Percentiles rank a stretch among this genome's conserved stretches.
These are phyloP conservation scores for Heimioporus punctisporus DNA, from an alignment of 1,284 basidiomycete genomes.

Conservation along the genomic window DNA sequence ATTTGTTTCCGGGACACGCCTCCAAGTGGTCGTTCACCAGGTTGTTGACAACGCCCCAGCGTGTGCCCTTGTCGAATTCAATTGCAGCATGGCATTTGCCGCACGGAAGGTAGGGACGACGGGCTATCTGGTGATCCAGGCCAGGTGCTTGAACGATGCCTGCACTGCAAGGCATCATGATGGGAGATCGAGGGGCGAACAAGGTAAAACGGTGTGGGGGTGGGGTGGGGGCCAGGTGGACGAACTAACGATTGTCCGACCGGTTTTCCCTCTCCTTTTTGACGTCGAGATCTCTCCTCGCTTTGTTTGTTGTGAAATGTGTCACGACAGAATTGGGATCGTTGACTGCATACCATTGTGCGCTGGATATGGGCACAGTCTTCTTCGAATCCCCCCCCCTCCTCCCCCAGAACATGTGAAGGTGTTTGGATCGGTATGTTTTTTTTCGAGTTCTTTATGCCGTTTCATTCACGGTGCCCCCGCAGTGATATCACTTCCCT, in stretches of 20 bases:
- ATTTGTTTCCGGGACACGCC: constrained; percentile 25
- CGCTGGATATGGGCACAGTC: constrained; percentile 20
- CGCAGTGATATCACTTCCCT: constrained; percentile 13
- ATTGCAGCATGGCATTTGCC: constrained; percentile 25
- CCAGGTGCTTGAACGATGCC: constrained; percentile 4
- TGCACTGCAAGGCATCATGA: constrained; percentile 20
- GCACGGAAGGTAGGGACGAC: constrained; percentile 21
- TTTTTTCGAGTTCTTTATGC: constrained; percentile 20
- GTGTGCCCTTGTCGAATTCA: constrained; percentile 25
- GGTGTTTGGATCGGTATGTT: constrained; percentile 22
- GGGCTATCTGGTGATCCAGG: constrained; percentile 13
- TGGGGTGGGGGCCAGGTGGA: not conserved
- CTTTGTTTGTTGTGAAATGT: constrained; percentile 38
- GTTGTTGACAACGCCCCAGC: constrained; percentile 28
- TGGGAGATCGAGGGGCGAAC: constrained; percentile 3
- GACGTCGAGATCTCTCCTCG: constrained; percentile 18
- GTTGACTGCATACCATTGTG: constrained; percentile 26
- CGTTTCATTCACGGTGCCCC: constrained; percentile 25
- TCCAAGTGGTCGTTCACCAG: constrained; percentile 32
- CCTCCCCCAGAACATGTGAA: constrained; percentile 23
- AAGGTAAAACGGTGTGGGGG: constrained; percentile 11
- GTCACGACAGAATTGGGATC: constrained; percentile 10
- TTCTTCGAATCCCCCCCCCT: constrained; percentile 19
- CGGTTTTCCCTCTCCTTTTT: constrained; percentile 25
- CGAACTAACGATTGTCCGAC: constrained; percentile 4